phyloP scores from a whole-genome alignment of 805 yeast species.

The Saturnispora kantuleensis region DNA sequence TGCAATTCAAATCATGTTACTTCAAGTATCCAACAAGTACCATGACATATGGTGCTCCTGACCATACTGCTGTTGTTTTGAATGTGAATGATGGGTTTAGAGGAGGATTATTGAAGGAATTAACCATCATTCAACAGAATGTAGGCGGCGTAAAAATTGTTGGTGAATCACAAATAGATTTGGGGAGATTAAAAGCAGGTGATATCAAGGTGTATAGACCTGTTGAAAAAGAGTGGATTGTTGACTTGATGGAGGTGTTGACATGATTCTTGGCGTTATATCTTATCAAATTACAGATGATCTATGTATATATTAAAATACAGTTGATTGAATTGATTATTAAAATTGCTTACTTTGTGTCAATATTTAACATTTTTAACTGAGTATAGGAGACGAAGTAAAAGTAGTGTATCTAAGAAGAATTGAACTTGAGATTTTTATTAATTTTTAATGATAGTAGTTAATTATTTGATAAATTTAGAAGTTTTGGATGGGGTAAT shows the following conservation, averaged over 20 bases:
- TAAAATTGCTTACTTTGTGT: too few relatives aligned
- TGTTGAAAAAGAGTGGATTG: constrained; percentile 37
- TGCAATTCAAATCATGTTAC: constrained; percentile 36
- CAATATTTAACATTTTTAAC: too few relatives aligned
- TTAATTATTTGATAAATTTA: too few relatives aligned
- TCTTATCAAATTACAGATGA: neutral
- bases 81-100: constrained; percentile 22
- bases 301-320: too few relatives aligned
- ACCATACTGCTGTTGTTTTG: constrained; percentile 38
- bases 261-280: neutral
- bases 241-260: constrained; percentile 12
- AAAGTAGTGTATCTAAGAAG: too few relatives aligned
- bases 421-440: too few relatives aligned
- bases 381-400: too few relatives aligned
- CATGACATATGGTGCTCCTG: constrained; percentile 38
- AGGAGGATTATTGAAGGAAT: constrained; percentile 14
- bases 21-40: constrained; percentile 31
- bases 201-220: constrained; percentile 38
- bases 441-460: too few relatives aligned
- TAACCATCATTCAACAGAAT: constrained; percentile 41
- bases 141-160: constrained; percentile 35
- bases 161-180: constrained; percentile 28
- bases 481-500: too few relatives aligned
- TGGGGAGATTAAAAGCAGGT: constrained; percentile 34
- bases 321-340: too few relatives aligned